Conservation (phyloP, 2,329 filamentous ascomycete species). For the Coleophoma crateriformis region DNA sequence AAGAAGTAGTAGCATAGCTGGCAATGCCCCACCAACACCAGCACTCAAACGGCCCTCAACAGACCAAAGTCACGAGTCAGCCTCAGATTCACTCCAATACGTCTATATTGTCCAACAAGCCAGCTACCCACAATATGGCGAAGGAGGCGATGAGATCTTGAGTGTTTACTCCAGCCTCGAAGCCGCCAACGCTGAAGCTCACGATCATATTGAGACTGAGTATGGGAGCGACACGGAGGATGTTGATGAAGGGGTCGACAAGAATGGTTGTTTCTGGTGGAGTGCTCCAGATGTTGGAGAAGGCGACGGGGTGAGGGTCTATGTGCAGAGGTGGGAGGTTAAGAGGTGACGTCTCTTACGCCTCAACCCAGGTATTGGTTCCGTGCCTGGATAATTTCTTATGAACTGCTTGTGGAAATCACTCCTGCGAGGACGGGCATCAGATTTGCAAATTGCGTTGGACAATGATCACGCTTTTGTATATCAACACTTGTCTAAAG, state of each 20-base stretch:
- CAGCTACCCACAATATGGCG: not conserved
- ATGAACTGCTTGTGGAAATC: too few relatives aligned
- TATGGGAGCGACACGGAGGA: not conserved
- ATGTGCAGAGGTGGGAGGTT: not conserved
- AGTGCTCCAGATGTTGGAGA: not conserved
- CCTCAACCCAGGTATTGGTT: too few relatives aligned
- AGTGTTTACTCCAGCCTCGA: not conserved
- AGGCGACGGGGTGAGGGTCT: not conserved
- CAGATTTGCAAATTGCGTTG: too few relatives aligned
- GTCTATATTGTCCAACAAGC: not conserved
- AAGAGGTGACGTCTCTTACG: too few relatives aligned
- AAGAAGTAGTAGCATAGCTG: too few relatives aligned
- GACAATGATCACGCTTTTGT: too few relatives aligned
- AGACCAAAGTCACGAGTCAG: too few relatives aligned
- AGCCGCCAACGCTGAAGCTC: not conserved
- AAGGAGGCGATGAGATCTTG: not conserved
- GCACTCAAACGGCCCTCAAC: too few relatives aligned
- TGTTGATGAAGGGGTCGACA: not conserved
- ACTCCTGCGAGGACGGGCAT: too few relatives aligned
- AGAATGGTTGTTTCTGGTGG: conserved; percentile 1
- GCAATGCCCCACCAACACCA: too few relatives aligned
- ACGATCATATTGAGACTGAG: not conserved
- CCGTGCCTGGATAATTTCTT: too few relatives aligned
- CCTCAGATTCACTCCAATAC: not conserved
- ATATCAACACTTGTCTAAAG: too few relatives aligned